Conservation (phyloP, 2,329 filamentous ascomycete genomes). For the Drechmeria coniospora region DNA sequence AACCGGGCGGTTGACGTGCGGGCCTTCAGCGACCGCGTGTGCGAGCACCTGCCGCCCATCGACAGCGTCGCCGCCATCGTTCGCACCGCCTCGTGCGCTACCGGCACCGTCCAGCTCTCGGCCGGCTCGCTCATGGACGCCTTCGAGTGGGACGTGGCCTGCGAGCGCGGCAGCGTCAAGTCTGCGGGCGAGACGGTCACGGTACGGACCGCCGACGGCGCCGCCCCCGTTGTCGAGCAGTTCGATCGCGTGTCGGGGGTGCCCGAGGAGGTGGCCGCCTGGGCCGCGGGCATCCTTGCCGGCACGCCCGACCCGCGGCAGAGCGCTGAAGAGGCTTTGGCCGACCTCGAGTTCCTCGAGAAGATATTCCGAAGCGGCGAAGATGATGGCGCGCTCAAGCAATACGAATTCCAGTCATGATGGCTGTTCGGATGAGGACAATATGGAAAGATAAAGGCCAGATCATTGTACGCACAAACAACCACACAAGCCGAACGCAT, state of each 20-base stretch:
- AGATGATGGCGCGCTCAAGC: slow-evolving; percentile 22
- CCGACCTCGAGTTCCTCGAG: slow-evolving; percentile 44
- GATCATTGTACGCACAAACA: no score
- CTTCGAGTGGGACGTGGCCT: slow-evolving; percentile 40
- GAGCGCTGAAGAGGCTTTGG: slow-evolving; percentile 40
- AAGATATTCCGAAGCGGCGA: slow-evolving; percentile 33
- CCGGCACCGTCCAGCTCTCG: slow-evolving; percentile 41
- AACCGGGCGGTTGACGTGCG: slow-evolving; percentile 28
- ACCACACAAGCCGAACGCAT: no score
- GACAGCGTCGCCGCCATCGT: slow-evolving; percentile 50
- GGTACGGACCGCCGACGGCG: slow-evolving; percentile 19
- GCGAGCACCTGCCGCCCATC: slow-evolving; percentile 44
- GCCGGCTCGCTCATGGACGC: slow-evolving; percentile 39
- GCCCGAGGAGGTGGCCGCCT: slow-evolving; percentile 43
- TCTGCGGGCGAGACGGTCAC: slow-evolving; percentile 29
- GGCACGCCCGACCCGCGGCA: slow-evolving; percentile 35
- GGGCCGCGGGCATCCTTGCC: slow-evolving; percentile 35
- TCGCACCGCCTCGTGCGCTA: slow-evolving; percentile 34
- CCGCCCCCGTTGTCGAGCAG: slow-evolving; percentile 18
- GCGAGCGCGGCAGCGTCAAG: slow-evolving; percentile 38
- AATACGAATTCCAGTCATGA: slow-evolving; percentile 17
- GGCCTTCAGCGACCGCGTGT: slow-evolving; percentile 39
- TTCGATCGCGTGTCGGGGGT: slow-evolving; percentile 39
- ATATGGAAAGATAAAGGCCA: no score
- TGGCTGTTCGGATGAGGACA: neutral